Conservation (phyloP, 495 filamentous ascomycete genomes). For the Stereocaulon alpinum region DNA sequence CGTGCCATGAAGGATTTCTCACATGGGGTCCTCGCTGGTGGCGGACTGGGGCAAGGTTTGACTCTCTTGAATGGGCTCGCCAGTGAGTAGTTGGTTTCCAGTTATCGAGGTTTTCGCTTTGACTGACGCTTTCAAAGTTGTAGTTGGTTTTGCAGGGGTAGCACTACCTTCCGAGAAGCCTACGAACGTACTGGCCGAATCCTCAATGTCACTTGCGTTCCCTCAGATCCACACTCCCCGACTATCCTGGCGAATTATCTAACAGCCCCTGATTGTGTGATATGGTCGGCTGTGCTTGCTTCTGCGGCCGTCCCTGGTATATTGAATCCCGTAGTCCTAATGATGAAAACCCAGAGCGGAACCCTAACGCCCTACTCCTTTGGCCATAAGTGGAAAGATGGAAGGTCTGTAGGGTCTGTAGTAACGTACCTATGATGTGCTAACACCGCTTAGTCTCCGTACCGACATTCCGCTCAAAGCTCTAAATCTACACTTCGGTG, state of each 20-base stretch:
- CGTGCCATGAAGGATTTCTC: conserved; percentile 66
- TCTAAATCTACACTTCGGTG: conserved; percentile 92
- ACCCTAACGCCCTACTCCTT: conserved; percentile 77
- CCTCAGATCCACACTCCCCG: conserved; percentile 87
- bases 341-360: conserved; percentile 78
- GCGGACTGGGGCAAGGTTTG: conserved; percentile 86
- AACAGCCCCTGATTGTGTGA: conserved; percentile 90
- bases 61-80: conserved; percentile 82
- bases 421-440: neutral
- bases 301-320: conserved; percentile 96
- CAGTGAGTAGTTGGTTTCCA: conserved; percentile 51
- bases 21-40: conserved; percentile 80
- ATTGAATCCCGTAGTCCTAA: conserved; percentile 82
- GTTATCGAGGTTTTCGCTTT: too few species aligned
- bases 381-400: conserved; percentile 98
- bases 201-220: conserved; percentile 93
- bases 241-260: conserved; percentile 89
- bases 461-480: conserved; percentile 94
- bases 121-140: conserved; percentile 58
- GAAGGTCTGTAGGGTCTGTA: conserved; percentile 31
- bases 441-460: conserved; percentile 42
- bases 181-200: conserved; percentile 91
- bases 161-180: conserved; percentile 87
- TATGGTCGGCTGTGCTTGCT: conserved; percentile 93
- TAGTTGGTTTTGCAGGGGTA: conserved; percentile 82